A percentile compares a stretch with the other conserved stretches of the same genome.
Evolutionary conservation across 2,329 filamentous ascomycete genomes (phyloP).

Genomic region (Clonostachys sp.): DNA sequence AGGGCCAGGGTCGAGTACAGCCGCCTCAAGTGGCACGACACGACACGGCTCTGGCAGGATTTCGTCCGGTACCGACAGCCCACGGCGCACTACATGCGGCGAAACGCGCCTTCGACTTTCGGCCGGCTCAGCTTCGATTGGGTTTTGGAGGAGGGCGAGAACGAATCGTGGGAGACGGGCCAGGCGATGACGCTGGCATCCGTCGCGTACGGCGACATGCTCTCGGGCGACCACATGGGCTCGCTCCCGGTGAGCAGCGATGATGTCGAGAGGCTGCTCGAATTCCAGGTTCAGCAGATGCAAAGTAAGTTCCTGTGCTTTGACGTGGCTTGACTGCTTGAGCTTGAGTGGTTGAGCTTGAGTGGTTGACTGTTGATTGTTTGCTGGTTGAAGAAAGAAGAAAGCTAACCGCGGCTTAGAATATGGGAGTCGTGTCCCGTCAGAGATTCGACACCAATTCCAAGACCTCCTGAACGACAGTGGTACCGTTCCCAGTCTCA

Average conservation of each 20-base stretch:
- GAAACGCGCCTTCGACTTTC: constrained; percentile 52
- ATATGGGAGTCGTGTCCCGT: constrained; percentile 72
- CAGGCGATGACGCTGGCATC: constrained; percentile 38
- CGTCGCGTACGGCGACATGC: constrained; percentile 48
- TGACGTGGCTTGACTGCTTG: too few relatives aligned
- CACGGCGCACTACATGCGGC: constrained; percentile 62
- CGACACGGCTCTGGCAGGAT: constrained; percentile 72
- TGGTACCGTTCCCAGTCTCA: constrained; percentile 64
- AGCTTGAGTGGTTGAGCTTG: too few relatives aligned
- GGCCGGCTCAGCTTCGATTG: constrained; percentile 52
- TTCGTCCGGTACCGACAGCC: constrained; percentile 79
- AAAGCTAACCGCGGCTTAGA: constrained; percentile 32
- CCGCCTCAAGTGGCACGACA: constrained; percentile 74
- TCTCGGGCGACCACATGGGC: constrained; percentile 30
- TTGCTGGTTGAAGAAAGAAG: too few relatives aligned
- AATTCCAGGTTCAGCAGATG: constrained; percentile 84
- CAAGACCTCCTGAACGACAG: constrained; percentile 63
- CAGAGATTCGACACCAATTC: constrained; percentile 68
- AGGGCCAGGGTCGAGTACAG: constrained; percentile 75
- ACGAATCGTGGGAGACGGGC: constrained; percentile 41
- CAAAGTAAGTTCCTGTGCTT: constrained; percentile 61
- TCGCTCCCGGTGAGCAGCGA: constrained; percentile 62
- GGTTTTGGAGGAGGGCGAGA: constrained; percentile 44
- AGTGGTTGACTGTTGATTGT: too few relatives aligned
- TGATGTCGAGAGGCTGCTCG: constrained; percentile 75